A percentile compares a stretch with the other conserved stretches of the same genome.
phyloP scores from a whole-genome alignment of 257 asterid genomes.

The Cynanchum wilfordii region DNA sequence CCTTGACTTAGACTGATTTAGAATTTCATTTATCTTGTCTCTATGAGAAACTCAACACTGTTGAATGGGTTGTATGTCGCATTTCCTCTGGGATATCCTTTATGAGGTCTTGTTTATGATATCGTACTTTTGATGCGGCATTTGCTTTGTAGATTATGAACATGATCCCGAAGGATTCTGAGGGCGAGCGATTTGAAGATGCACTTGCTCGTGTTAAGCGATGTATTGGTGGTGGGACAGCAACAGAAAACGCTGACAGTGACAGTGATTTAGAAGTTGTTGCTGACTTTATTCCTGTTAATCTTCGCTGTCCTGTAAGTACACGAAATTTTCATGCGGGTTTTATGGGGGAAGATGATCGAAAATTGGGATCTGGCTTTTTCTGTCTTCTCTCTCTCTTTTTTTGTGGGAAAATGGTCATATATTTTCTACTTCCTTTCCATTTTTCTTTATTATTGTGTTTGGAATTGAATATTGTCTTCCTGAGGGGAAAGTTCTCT shows the following conservation, averaged over 20 bases:
- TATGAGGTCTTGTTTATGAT: neutral
- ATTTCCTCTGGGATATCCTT: neutral
- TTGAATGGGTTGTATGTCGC: neutral
- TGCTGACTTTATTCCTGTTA: constrained; percentile 90
- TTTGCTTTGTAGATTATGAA: constrained; percentile 52
- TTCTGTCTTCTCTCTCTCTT: no score
- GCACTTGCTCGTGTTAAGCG: constrained; percentile 68
- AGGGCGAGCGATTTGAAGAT: constrained; percentile 90
- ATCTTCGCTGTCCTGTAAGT: constrained; percentile 98
- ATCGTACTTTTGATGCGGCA: constrained; percentile 13
- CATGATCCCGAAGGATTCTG: constrained; percentile 77
- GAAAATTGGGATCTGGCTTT: neutral
- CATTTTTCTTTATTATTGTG: neutral
- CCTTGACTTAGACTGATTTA: neutral
- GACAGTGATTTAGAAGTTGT: constrained; percentile 98
- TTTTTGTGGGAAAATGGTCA: no score
- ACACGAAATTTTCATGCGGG: constrained; percentile 12
- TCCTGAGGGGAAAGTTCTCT: neutral
- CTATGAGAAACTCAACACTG: neutral
- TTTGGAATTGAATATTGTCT: neutral
- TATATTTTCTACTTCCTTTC: no score
- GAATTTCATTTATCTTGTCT: neutral
- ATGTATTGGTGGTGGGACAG: constrained; percentile 74
- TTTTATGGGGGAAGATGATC: neutral
- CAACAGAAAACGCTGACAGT: constrained; percentile 91